Evolutionary conservation across 2,329 filamentous ascomycete species (phyloP), one percentile per base, ranked within the genome.

Genomic region (Endocalyx cinctus): DNA sequence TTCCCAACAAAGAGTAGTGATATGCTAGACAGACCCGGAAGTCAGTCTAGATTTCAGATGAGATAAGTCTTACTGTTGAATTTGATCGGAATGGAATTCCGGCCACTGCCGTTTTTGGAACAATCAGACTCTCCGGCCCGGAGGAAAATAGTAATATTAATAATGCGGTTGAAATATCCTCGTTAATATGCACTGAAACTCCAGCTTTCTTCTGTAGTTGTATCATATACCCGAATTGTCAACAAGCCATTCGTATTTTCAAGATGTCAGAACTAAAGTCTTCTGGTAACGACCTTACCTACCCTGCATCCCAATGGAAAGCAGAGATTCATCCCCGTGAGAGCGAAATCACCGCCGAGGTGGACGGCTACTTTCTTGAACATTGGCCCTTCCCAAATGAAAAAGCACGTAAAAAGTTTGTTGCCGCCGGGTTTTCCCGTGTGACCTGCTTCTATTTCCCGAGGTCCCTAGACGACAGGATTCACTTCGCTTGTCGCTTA

Each of bases 401-500:
- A 6, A 58, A 58, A 29, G 47, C 42, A 4, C 41, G 47, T 5
- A 38, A 47, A 32, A 58, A 48, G 27, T 67, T 66, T 34, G 22
- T 59, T 4, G 45, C 25, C 2, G 54, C 55, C 1, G 58, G 53
- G 2, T 62, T 59, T 34, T 50, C 57, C 6, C 41, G 47, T 3
- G 56, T 58, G n/a, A 62, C 59, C 1, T 67, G 63, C 40, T 46
- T 57, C 6, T 60, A 60, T 33, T 65, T 57, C 34, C 63, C 62
- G 0, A 37, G 43, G 17, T 57, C 63, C 2, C 17, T 46, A 13
- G 56, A 65, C 35, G 60, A 63, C 31, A 43, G 65, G 2, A 64
- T 67, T 15, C 29, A 45, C 8, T 61, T 54, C 30, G 62, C 57
- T 1, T 64, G 62, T 40, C 44, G 50, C 4, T 47, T 70, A 1